Conservation (phyloP, 176 grass and related monocot species). For the Aegilops tauschii region DNA sequence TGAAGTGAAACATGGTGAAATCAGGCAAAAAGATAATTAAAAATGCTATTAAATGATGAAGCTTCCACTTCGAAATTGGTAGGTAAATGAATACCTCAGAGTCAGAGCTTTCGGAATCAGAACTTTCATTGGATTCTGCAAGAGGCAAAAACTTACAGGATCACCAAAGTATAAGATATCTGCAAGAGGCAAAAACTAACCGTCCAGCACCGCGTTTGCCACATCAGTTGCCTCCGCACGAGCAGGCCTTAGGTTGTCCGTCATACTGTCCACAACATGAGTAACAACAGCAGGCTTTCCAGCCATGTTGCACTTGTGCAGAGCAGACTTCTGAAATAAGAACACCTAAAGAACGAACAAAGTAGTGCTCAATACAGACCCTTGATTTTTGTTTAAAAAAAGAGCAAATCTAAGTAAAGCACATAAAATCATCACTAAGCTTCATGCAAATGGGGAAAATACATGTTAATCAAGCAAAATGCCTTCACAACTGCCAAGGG, state of each 20-base stretch:
- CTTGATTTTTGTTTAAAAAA: neutral
- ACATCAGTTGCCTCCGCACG: too few species aligned
- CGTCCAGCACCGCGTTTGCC: too few species aligned
- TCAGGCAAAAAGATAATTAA: neutral
- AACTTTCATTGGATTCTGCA: constrained; percentile 38
- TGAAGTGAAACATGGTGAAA: neutral
- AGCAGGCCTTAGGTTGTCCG: too few species aligned
- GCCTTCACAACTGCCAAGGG: too few species aligned
- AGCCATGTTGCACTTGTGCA: constrained; percentile 20
- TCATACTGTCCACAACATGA: too few species aligned
- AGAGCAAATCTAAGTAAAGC: neutral
- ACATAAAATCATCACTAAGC: neutral
- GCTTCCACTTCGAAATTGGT: neutral
- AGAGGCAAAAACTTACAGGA: neutral
- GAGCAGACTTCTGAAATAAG: constrained; percentile 93
- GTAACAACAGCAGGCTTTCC: too few species aligned
- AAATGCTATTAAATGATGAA: neutral
- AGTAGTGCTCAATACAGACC: neutral
- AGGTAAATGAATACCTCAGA: constrained; percentile 19
- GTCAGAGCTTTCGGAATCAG: constrained; percentile 36
- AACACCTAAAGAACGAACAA: constrained; percentile 62
- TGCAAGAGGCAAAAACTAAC: too few species aligned
- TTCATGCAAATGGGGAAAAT: neutral
- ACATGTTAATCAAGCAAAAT: too few species aligned
- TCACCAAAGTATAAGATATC: too few species aligned